phyloP scores from a whole-genome alignment of 1,139 yeast genomes.

The Williopsis jadinii region DNA sequence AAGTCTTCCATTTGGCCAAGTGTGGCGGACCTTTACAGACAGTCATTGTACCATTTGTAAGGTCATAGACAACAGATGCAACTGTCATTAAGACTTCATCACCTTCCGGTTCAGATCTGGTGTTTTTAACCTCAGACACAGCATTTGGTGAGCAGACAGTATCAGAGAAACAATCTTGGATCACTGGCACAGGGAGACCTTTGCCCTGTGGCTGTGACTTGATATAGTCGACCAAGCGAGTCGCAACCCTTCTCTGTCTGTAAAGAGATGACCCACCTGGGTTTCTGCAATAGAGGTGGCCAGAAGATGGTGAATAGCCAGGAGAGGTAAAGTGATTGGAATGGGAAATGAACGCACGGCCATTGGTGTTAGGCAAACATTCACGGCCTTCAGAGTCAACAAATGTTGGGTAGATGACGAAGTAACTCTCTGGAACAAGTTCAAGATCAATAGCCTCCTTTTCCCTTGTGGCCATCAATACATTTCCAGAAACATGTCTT shows the following conservation, averaged over 20 bases:
- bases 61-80: slow-evolving; percentile 10
- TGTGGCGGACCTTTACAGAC: slow-evolving; percentile 15
- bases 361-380: slow-evolving; percentile 6
- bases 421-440: slow-evolving; percentile 9
- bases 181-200: slow-evolving; percentile 2
- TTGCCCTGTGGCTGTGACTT: slow-evolving; percentile 2
- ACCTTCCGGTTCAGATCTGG: slow-evolving; percentile 11
- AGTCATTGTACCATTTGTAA: slow-evolving; percentile 12
- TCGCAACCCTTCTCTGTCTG: slow-evolving; percentile 10
- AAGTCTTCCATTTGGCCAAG: slow-evolving; percentile 7
- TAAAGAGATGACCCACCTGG: slow-evolving; percentile 13
- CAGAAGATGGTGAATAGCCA: slow-evolving; percentile 9
- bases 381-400: slow-evolving; percentile 9
- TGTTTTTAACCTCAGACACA: slow-evolving; percentile 10
- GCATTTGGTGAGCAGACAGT: slow-evolving; percentile 10
- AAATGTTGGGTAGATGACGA: slow-evolving; percentile 8
- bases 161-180: slow-evolving; percentile 7
- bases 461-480: slow-evolving; percentile 10
- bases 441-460: slow-evolving; percentile 11
- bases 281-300: slow-evolving; percentile 8
- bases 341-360: slow-evolving; percentile 9
- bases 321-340: slow-evolving; percentile 9
- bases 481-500: slow-evolving; percentile 12
- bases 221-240: slow-evolving; percentile 8
- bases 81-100: slow-evolving; percentile 10